Percentiles rank a stretch among this genome's conserved stretches.
These are phyloP conservation scores for Brasilioporus rufonigricans DNA, from an alignment of 768 basidiomycete genomes.

Conservation along the genomic window DNA sequence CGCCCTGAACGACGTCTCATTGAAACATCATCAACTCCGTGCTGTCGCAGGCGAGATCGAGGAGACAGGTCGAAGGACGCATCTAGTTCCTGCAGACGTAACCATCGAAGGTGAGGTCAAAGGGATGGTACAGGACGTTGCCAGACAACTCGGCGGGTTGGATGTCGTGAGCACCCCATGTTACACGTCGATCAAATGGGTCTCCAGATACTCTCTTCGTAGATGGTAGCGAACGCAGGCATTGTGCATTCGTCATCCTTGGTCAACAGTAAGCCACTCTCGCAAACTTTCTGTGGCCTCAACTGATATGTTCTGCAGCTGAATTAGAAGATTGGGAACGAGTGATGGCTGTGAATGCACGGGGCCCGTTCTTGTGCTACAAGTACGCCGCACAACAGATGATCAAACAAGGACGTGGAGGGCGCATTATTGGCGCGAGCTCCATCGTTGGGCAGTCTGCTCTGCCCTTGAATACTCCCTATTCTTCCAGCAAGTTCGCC, in stretches of 20 bases:
- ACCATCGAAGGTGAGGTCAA: too few species aligned
- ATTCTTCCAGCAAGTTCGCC: slow-evolving; percentile 36
- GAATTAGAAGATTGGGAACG: too few species aligned
- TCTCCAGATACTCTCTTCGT: not conserved
- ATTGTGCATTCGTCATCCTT: not conserved
- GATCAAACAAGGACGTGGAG: too few species aligned
- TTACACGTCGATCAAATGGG: not conserved
- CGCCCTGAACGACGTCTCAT: too few species aligned
- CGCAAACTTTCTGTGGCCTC: not conserved
- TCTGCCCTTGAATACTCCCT: not conserved
- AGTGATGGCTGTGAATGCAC: slow-evolving; percentile 39
- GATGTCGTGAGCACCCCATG: not conserved
- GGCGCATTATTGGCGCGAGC: slow-evolving; percentile 37
- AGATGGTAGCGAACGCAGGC: slow-evolving; percentile 15
- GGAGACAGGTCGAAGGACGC: too few species aligned
- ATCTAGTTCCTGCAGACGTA: too few species aligned
- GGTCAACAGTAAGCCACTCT: not conserved
- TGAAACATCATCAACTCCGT: too few species aligned
- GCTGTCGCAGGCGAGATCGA: too few species aligned
- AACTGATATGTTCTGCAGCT: slow-evolving; percentile 17
- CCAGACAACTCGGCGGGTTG: too few species aligned
- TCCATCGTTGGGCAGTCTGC: slow-evolving; percentile 29
- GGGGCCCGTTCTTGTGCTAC: slow-evolving; percentile 36
- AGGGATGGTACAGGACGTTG: too few species aligned
- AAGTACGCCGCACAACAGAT: too few species aligned